phyloP scores from a whole-genome alignment of 495 filamentous ascomycete genomes.

The Xylaria cubensis region DNA sequence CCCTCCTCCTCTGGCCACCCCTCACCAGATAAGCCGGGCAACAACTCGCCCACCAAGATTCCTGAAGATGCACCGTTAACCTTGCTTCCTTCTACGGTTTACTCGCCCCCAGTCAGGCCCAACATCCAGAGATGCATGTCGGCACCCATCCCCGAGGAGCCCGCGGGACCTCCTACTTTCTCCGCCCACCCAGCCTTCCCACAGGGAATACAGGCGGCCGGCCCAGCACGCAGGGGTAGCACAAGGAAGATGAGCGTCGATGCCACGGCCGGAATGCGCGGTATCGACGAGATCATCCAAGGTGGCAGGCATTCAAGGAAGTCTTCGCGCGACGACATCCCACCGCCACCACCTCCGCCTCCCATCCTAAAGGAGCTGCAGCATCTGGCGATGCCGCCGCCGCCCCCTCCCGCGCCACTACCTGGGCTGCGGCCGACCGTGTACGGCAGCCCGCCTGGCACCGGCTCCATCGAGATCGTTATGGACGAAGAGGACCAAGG shows the following conservation, averaged over 20 bases:
- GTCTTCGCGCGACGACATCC: constrained; percentile 50
- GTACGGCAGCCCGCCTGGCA: constrained; percentile 57
- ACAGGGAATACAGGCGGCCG: constrained; percentile 48
- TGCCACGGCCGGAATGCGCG: constrained; percentile 37
- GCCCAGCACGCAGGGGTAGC: constrained; percentile 44
- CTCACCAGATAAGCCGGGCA: constrained; percentile 38
- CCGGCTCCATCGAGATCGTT: constrained; percentile 75
- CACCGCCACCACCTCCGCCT: constrained; percentile 57
- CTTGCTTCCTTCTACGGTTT: constrained; percentile 67
- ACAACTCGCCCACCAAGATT: constrained; percentile 35
- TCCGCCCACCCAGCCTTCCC: constrained; percentile 57
- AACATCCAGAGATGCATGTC: constrained; percentile 73
- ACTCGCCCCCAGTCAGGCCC: constrained; percentile 62
- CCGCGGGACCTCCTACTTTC: constrained; percentile 47
- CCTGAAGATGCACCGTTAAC: constrained; percentile 40
- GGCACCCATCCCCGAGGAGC: constrained; percentile 69
- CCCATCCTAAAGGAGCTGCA: constrained; percentile 83
- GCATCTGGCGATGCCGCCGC: constrained; percentile 74
- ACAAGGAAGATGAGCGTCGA: constrained; percentile 49
- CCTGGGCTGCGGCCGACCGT: constrained; percentile 44
- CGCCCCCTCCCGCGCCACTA: constrained; percentile 69
- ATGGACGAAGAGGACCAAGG: constrained; percentile 63
- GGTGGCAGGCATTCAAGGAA: constrained; percentile 46
- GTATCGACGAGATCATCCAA: constrained; percentile 71
- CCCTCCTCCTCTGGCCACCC: constrained; percentile 37